Percentiles rank a stretch among this genome's conserved stretches.
Conservation (phyloP, 495 filamentous ascomycete genomes). For the Penicillium pancosmium region DNA sequence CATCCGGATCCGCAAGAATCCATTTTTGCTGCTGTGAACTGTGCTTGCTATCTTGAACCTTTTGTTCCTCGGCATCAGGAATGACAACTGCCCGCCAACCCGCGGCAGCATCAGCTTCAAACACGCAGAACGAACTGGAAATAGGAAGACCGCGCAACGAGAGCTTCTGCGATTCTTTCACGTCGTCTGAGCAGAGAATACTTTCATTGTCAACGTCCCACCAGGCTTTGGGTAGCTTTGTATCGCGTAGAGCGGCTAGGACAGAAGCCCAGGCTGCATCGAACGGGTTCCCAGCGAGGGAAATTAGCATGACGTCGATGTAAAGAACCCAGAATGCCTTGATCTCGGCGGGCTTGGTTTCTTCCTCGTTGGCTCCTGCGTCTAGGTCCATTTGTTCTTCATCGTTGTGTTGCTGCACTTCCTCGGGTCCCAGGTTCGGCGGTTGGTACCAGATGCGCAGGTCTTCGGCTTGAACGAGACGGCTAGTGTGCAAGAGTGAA, state of each 20-base stretch:
- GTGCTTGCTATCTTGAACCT: conserved; percentile 32
- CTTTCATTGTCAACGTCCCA: conserved; percentile 84
- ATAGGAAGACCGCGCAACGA: conserved; percentile 64
- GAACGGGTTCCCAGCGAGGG: conserved; percentile 86
- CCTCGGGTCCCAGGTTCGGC: conserved; percentile 41
- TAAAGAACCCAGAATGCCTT: conserved; percentile 94
- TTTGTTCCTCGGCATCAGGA: conserved; percentile 47
- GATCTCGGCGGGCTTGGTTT: conserved; percentile 47
- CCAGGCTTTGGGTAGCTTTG: conserved; percentile 74
- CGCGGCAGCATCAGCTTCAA: conserved; percentile 61
- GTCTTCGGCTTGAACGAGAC: conserved; percentile 62
- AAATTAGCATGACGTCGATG: conserved; percentile 88
- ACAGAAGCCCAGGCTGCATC: conserved; percentile 87
- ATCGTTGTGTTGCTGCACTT: conserved; percentile 41
- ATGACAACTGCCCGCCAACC: conserved; percentile 43
- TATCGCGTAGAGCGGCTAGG: conserved; percentile 78
- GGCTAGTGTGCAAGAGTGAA: conserved; percentile 68
- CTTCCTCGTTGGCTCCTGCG: conserved; percentile 13
- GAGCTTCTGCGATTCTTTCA: conserved; percentile 52
- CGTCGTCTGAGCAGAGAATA: conserved; percentile 70
- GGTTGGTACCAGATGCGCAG: conserved; percentile 70
- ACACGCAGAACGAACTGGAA: conserved; percentile 72
- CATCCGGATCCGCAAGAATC: conserved; percentile 86
- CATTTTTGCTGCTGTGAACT: conserved; percentile 57
- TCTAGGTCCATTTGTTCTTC: conserved; percentile 50